Evolutionary conservation across 2,329 filamentous ascomycete genomes (phyloP), one percentile per base, ranked within the genome.

Genomic region (Sordariomycetes sp.): DNA sequence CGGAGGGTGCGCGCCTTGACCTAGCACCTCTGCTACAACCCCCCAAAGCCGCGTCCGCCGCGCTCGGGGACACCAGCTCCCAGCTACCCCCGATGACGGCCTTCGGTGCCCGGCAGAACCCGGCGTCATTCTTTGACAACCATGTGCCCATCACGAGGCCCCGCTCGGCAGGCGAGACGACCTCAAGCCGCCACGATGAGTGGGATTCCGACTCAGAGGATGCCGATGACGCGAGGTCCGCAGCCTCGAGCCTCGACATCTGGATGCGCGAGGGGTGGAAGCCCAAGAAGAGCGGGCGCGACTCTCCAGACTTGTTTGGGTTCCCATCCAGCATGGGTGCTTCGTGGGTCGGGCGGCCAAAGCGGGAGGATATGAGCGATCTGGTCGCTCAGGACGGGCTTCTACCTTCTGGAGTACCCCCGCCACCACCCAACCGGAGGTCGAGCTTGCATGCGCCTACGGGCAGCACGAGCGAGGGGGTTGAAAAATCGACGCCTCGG

Each of bases 211-310:
- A 73, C 43, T 72, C 75, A 18, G 72, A 71, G 16, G 73, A 76
- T 18, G 72, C 70, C n/a, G 72, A 74, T 18, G 69, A 74, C 4
- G 64, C 67, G 1, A 69, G 65, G 32, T 80, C 78, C 1, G 65
- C 75, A 3, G 70, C 75, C 1, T 81, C 78, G 1, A 79, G 75
- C 60, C 72, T 79, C 5, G 81, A 84, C 58, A 79, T 81, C 25
- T 85, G 81, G 81, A 74, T 84, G 69, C 75, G 74, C 7, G 79
- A 81, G 65, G 79, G 78, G 57, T 67, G 74, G 0, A 66, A 67
- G 0, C 6, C 40, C 18, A 46, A 65, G 62, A 1, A 18, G 46
- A 20, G 66, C 0, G 65, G 63, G 1, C 65, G 65, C 28, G 62
- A 63, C 0, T 81, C 79, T 3, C 80, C 80, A 0, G 80, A 83